Percentiles rank a stretch among this genome's conserved stretches.
Evolutionary conservation across 305 asterid genomes (phyloP).

Genomic region (Solanum aculeatissimum): DNA sequence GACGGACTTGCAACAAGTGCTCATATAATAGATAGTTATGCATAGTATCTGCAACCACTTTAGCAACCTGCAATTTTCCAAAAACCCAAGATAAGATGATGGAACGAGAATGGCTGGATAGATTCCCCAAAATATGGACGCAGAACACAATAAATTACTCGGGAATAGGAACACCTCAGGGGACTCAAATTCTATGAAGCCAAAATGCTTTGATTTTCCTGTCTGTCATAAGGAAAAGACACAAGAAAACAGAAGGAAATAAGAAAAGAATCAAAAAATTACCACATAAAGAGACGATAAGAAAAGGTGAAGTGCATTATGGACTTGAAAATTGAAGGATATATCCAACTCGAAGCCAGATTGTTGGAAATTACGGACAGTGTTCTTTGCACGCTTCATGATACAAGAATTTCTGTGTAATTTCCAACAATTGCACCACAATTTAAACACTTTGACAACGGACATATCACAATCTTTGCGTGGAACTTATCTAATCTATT

Average conservation of each 20-base stretch:
- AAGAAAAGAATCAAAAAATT: background rate
- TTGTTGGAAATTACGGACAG: background rate
- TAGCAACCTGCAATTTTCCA: slow-evolving; percentile 54
- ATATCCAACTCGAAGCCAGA: background rate
- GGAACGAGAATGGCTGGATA: background rate
- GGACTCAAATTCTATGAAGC: slow-evolving; percentile 82
- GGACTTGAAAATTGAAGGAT: background rate
- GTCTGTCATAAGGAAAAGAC: slow-evolving; percentile 35
- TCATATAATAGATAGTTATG: slow-evolving; percentile 76
- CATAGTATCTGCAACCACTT: slow-evolving; percentile 84
- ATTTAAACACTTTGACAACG: background rate
- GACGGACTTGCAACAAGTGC: slow-evolving; percentile 70
- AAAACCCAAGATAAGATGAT: background rate
- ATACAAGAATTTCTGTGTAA: background rate
- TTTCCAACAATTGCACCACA: background rate
- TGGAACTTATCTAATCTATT: background rate
- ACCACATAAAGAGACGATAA: background rate
- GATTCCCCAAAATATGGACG: background rate
- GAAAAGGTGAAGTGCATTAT: background rate
- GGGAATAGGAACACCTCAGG: slow-evolving; percentile 53
- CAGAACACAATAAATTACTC: background rate
- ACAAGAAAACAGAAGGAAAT: background rate
- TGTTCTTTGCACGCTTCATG: background rate
- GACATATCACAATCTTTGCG: background rate
- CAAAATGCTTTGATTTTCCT: slow-evolving; percentile 85